Conservation (phyloP, 371 early-diverging fungal genomes). For the Circinella umbellata region DNA sequence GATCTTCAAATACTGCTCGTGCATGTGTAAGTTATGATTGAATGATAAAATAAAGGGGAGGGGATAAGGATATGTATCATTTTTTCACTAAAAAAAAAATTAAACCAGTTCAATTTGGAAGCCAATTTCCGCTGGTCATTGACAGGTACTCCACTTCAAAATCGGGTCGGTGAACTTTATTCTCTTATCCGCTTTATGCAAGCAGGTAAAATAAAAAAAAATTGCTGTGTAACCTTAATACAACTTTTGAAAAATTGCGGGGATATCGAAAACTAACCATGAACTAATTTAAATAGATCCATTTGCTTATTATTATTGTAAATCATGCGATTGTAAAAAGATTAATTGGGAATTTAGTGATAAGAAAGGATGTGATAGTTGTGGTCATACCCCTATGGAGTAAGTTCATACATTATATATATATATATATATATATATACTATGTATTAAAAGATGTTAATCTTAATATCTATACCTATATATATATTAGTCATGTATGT, state of each 20-base stretch:
- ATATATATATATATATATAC: no score
- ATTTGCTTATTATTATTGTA: conserved; percentile 90
- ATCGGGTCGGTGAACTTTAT: conserved; percentile 96
- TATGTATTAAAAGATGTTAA: no score
- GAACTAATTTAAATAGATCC: conserved; percentile 45
- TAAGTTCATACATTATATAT: conserved; percentile 29
- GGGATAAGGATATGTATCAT: not conserved
- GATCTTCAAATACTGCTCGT: conserved; percentile 87
- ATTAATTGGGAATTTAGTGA: conserved; percentile 81
- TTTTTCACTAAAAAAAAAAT: not conserved
- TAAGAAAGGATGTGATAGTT: conserved; percentile 68
- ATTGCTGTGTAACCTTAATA: conserved; percentile 7
- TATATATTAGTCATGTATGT: conserved; percentile 71
- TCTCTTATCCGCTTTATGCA: conserved; percentile 90
- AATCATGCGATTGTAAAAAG: conserved; percentile 81
- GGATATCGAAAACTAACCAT: conserved; percentile 6
- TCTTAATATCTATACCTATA: no score
- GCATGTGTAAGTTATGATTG: conserved; percentile 60
- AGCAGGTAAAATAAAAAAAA: conserved; percentile 33
- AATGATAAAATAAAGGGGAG: not conserved
- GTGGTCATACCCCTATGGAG: conserved; percentile 81
- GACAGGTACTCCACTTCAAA: conserved; percentile 98
- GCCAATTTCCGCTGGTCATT: conserved; percentile 85
- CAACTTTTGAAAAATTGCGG: conserved; percentile 13
- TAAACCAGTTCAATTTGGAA: conserved; percentile 70